Conservation (phyloP, 1,139 yeast species). For the Saccharomycopsis hybrid region DNA sequence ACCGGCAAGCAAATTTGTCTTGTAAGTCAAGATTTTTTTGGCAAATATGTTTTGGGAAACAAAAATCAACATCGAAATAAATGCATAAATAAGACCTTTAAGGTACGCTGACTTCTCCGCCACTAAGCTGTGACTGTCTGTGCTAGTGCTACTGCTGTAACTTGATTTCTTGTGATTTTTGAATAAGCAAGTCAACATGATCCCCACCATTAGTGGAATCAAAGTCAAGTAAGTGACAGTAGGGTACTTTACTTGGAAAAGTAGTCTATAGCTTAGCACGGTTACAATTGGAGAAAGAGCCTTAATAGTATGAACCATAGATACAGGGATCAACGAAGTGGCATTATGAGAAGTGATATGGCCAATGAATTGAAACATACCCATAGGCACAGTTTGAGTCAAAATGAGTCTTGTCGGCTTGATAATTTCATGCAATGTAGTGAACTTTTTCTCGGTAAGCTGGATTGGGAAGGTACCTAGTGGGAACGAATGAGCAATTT, state of each 20-base stretch:
- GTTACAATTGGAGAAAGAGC: conserved; percentile 86
- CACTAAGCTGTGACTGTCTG: not conserved
- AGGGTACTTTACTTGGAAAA: conserved; percentile 52
- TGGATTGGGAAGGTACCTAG: conserved; percentile 46
- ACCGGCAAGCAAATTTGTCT: conserved; percentile 25
- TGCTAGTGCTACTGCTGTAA: not conserved
- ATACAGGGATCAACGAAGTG: conserved; percentile 84
- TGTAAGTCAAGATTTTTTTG: conserved; percentile 67
- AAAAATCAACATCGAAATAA: conserved; percentile 75
- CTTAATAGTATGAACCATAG: conserved; percentile 89
- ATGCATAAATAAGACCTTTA: conserved; percentile 70
- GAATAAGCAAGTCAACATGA: conserved; percentile 47
- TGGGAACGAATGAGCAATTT: conserved; percentile 30
- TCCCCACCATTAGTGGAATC: conserved; percentile 66
- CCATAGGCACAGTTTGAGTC: conserved; percentile 80
- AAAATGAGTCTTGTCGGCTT: conserved; percentile 40
- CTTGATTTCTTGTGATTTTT: conserved; percentile 36
- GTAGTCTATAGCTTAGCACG: conserved; percentile 62
- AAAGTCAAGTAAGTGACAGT: conserved; percentile 60
- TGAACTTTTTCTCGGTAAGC: conserved; percentile 21
- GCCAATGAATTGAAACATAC: conserved; percentile 84
- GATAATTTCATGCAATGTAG: conserved; percentile 28
- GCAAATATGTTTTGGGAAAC: conserved; percentile 92
- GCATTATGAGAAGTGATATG: conserved; percentile 90
- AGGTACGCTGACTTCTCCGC: conserved; percentile 35